Evolutionary conservation across 2,329 filamentous ascomycete species (phyloP), one percentile per base, ranked within the genome.

Genomic region (Helminthosporium solani): DNA sequence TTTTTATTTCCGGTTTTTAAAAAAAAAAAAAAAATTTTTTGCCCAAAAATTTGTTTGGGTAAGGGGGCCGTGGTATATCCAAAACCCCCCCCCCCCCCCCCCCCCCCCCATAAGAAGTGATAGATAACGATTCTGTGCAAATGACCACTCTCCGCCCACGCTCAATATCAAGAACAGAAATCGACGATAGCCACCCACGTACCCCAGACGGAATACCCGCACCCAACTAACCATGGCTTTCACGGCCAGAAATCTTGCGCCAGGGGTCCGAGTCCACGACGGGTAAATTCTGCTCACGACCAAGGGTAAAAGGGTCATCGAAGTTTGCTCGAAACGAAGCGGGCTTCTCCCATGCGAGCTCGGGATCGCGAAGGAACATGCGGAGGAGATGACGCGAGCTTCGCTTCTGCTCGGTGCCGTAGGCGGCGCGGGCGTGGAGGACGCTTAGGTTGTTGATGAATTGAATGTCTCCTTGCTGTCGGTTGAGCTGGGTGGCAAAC

Each of bases 341-440:
- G 14, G 66, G 66, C 49, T 69, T 69, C 25, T 56, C 56, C 67
- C 67, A 70, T 4, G 59, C 62, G 31, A 61, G 58, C 33, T 49
- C 49, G 28, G 65, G 62, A 45, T 70, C 67, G 15, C 66, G 60
- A 35, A 70, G 61, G 52, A 70, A 70, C 66, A 70, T 65, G 44
- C 67, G 64, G 33, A 70, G 56, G 19, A 70, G 57, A 46, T 70
- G 67, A 25, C 67, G 63, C 39, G 51, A 54, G 46, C 65, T 68
- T 4, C 56, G 52, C 39, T 57, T 40, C 33, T 49, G 44, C 33
- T 52, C 52, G n/a, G 42, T 44, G 28, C 64, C 62, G 43, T 70
- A 70, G 11, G 59, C 67, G 23, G 61, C 50, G 16, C 67, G 65
- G 37, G 67, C 67, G 47, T 70, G 67, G 63, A 70, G 59, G 40